Conservation (phyloP, 2,329 filamentous ascomycete species). For the Blastomyces emzantsi region DNA sequence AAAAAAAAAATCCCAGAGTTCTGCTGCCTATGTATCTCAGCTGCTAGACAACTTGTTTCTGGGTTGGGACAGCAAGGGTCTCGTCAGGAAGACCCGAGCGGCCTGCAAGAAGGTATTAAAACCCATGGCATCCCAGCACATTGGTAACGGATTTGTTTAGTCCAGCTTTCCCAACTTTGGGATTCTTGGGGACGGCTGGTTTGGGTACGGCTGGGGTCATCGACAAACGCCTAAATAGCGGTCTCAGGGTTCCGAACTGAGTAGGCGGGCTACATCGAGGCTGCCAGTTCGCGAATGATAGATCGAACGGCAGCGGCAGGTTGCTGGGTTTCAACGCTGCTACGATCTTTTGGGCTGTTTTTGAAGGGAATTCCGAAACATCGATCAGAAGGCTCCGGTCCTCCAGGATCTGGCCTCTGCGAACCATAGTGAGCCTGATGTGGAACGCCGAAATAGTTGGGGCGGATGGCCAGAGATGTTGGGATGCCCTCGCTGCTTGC, state of each 20-base stretch:
- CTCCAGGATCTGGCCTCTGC: neutral
- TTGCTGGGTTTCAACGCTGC: neutral
- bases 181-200: neutral
- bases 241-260: neutral
- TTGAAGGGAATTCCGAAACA: neutral
- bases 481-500: neutral
- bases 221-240: too few species aligned
- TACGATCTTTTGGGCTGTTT: neutral
- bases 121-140: slow-evolving; percentile 3
- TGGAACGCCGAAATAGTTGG: neutral
- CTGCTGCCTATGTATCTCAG: neutral
- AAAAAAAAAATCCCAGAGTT: neutral
- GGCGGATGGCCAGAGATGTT: neutral
- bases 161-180: neutral
- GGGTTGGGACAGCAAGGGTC: neutral
- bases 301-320: neutral
- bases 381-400: neutral
- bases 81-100: neutral
- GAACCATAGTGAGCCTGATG: neutral
- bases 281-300: too few species aligned
- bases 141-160: slow-evolving; percentile 7
- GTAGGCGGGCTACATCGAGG: too few species aligned
- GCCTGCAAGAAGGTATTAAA: neutral
- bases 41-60: neutral
- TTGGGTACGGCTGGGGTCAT: neutral